Conservation (phyloP, 257 asterid species). For the Solanum sitiens region DNA sequence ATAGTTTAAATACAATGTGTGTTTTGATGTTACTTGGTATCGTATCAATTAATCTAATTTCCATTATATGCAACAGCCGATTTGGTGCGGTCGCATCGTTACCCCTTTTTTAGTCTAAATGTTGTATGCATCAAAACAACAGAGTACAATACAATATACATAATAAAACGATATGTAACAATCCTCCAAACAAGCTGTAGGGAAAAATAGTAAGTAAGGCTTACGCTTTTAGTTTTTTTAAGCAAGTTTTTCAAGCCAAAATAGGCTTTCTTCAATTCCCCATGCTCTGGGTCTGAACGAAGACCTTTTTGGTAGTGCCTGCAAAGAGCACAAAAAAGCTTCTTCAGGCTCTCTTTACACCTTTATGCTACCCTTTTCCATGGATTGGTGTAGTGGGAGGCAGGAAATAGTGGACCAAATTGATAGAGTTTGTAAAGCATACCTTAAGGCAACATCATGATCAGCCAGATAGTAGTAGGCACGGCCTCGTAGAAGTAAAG, state of each 20-base stretch:
- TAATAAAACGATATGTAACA: not conserved
- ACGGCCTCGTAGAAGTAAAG: constrained; percentile 85
- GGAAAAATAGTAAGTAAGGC: not conserved
- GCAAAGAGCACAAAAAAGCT: not conserved
- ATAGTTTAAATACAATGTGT: not conserved
- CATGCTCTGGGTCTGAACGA: constrained; percentile 89
- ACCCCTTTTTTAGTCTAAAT: not conserved
- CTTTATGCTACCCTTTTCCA: not conserved
- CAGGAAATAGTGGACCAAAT: not conserved
- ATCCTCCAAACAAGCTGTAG: not conserved
- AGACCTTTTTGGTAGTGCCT: constrained; percentile 97
- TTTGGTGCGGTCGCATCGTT: not conserved
- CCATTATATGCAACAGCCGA: not conserved
- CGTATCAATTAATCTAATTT: not conserved
- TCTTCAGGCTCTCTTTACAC: not conserved
- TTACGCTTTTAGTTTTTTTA: constrained; percentile 81
- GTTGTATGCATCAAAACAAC: not conserved
- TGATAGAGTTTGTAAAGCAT: constrained; percentile 6
- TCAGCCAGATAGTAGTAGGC: constrained; percentile 91
- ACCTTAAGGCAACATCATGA: constrained; percentile 87
- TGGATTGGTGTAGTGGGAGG: not conserved
- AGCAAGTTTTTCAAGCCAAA: constrained; percentile 83
- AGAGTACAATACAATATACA: not conserved
- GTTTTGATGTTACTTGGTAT: not conserved
- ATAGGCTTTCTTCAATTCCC: constrained; percentile 84